Evolutionary conservation across 306 rosid species (phyloP), one percentile per base, ranked within the genome.

Genomic region (Canavalia gladiata): DNA sequence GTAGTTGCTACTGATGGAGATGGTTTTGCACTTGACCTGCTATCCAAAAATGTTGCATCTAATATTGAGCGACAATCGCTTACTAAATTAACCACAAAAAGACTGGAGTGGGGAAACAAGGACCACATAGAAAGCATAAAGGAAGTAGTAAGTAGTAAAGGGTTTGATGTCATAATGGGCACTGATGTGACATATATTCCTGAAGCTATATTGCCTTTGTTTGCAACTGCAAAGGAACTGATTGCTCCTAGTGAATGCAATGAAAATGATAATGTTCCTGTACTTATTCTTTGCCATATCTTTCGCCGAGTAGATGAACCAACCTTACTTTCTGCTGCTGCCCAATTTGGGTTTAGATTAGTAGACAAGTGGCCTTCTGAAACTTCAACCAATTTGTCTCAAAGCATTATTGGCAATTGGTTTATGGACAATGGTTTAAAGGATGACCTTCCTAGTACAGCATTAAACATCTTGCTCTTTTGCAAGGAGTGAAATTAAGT

Each of bases 1-100:
- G 97, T 91, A 8, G 87, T 90, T 10, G 92, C 96, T 63, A 93
- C 99, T 0, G 99, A 95, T 42, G 99, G 98, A 77, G 99, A 95
- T 85, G 56, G 81, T 39, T 81, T 74, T 60, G 85, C 97, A 25
- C 96, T 95, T 7, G 80, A 89, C 62, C 90, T 93, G n/a, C 84
- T 93, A 28, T 64, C 79, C 41, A 88, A 85, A 86, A 95, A 93
- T 41, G 84, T 95, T 64, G 82, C 76, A 8, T 85, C 92, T 0
- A 95, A 95, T 82, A 88, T 91, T n/a, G 84, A 75, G 45, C 83
- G 83, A 4, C 83, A 85, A 10, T 75, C 78, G 45, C 74, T 84
- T 41, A 60, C 85, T 72, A 95, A 90, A 86, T 81, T 90, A 45
- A 72, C 39, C 47, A 77, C 87, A 4, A 86, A 78, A 82, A 85